These are phyloP conservation scores for Coffea canephora DNA, from an alignment of 257 asterid genomes.

Conservation along the genomic window DNA sequence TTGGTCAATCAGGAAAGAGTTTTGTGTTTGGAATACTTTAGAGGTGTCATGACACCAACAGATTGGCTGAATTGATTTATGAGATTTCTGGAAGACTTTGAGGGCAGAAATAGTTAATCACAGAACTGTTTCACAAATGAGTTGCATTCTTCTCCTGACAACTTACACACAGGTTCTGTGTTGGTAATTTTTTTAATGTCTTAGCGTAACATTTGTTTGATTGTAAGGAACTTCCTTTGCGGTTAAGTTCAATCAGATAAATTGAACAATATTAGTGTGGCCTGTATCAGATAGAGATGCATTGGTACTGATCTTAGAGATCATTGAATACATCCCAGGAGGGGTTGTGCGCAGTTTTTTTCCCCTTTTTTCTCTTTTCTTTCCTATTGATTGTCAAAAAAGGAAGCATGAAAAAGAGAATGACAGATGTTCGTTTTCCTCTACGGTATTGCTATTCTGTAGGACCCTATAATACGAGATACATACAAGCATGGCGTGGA, in stretches of 20 bases:
- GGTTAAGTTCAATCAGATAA: neutral
- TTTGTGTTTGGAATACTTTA: neutral
- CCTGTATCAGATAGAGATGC: neutral
- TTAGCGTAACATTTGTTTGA: neutral
- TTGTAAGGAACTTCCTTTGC: neutral
- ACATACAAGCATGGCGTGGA: too few species aligned
- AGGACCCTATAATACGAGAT: too few species aligned
- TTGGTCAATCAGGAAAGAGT: neutral
- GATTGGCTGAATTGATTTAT: neutral
- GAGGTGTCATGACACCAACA: neutral
- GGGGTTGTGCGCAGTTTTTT: neutral
- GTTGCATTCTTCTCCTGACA: neutral
- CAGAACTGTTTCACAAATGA: neutral
- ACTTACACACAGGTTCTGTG: neutral
- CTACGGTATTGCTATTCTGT: too few species aligned
- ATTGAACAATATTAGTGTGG: neutral
- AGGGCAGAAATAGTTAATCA: neutral
- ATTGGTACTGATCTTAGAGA: too few species aligned
- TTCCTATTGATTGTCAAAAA: neutral
- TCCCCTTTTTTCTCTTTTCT: neutral
- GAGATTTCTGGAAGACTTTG: neutral
- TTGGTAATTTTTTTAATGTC: neutral
- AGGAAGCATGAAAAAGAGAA: neutral
- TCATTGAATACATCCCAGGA: neutral
- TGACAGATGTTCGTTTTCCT: neutral